Base-by-base conservation (phyloP, 331 rosid genomes). In the Dryas integrifolia region DNA sequence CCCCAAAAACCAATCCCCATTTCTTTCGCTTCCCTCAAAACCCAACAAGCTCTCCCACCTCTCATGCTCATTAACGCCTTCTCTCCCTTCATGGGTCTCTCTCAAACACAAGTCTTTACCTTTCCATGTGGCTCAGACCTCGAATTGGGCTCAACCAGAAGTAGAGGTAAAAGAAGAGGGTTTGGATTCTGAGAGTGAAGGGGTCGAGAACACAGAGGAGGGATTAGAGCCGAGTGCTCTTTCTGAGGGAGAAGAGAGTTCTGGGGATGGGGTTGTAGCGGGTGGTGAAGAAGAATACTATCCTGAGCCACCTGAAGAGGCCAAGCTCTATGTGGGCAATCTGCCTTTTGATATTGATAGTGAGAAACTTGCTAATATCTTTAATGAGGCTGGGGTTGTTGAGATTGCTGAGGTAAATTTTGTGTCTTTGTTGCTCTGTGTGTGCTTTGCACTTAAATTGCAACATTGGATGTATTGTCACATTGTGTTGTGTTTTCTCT, bases 281-380 rank as follows among this genome's bases (percentile, higher is more conserved):
- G 77, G 52, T 1, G 58, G 60, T 16, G 72, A 21, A 12, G 81
- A 53, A 55, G 84, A 74, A 18, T 69, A 39, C 11, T 82, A 72
- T 70, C 80, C 79, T 2, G 85, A 82, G 45, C 85, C 85, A 4
- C 82, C 82, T 5, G 85, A 82, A 59, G 85, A 82, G 67, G 85
- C 85, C 53, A 82, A 82, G 80, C 85, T 82, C 55, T 82, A 67
- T 58, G 85, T 82, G 73, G 85, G 85, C 13, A 82, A 82, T 58
- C 65, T 82, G 63, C 85, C 85, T 40, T 82, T 53, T 50, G 85
- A 82, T 44, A 80, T 77, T 41, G 85, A 73, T 58, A 76, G 85
- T 69, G 85, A 77, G 73, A 73, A 51, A 5, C 85, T 82, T 45
- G 85, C 85, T 68, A 51, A 73, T 55, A 60, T 69, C 48, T 82